Conservation (phyloP, 1,139 yeast species). For the Candida tropicalis region DNA sequence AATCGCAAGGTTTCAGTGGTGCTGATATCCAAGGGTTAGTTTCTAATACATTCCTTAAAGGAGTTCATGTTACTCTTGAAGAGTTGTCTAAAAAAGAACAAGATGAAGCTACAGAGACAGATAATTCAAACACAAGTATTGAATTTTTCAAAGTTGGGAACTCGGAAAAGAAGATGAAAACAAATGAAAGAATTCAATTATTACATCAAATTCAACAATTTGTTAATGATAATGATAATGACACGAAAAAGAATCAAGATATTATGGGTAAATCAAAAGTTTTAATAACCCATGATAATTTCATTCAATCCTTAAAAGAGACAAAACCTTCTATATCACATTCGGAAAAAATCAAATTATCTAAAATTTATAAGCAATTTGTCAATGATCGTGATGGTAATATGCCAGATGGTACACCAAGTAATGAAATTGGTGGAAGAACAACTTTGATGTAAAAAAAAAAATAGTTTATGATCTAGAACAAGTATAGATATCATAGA, state of each 20-base stretch:
- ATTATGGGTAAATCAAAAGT: conserved; percentile 24
- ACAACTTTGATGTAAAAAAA: conserved; percentile 72
- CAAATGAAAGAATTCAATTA: conserved; percentile 48
- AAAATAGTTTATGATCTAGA: too few relatives aligned
- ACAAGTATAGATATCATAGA: background rate
- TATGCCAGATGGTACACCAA: conserved; percentile 84
- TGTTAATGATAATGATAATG: conserved; percentile 16
- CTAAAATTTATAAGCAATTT: conserved; percentile 69
- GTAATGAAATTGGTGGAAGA: conserved; percentile 85
- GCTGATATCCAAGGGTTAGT: conserved; percentile 95
- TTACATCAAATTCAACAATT: conserved; percentile 51
- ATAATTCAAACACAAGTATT: conserved; percentile 23
- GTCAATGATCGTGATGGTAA: conserved; percentile 82
- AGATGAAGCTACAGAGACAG: conserved; percentile 20
- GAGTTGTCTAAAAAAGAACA: conserved; percentile 31
- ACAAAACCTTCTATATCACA: conserved; percentile 87
- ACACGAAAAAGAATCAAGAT: conserved; percentile 15
- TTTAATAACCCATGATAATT: conserved; percentile 53
- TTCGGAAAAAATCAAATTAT: conserved; percentile 66
- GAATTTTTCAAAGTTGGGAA: conserved; percentile 38
- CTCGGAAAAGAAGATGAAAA: conserved; percentile 38
- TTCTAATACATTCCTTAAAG: conserved; percentile 88
- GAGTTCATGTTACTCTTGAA: conserved; percentile 78
- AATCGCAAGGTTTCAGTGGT: conserved; percentile 82
- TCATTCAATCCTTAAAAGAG: conserved; percentile 66